Evolutionary conservation across 2,329 filamentous ascomycete species (phyloP).

Genomic region (Tolypocladium tundrense): DNA sequence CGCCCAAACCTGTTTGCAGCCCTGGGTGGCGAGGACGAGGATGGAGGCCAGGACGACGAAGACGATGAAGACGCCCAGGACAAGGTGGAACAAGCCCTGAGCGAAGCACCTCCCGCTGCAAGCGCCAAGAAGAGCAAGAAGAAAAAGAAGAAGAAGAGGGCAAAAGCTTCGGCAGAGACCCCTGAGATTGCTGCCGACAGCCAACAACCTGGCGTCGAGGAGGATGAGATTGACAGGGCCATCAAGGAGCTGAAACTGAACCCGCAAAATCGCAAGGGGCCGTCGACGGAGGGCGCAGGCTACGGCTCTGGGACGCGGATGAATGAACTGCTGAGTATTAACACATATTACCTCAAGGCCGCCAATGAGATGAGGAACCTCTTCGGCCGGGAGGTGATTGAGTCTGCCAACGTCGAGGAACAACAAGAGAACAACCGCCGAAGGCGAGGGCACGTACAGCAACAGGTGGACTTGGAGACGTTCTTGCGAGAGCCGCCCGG

Average conservation of each 20-base stretch:
- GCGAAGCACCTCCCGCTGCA: conserved; percentile 4
- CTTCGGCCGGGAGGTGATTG: conserved; percentile 48
- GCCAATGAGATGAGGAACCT: conserved; percentile 77
- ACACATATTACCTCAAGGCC: conserved; percentile 67
- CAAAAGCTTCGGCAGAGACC: conserved; percentile 16
- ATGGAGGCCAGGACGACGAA: conserved; percentile 18
- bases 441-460: conserved; percentile 24
- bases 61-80: conserved; percentile 17
- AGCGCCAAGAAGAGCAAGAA: conserved; percentile 23
- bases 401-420: conserved; percentile 39
- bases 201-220: conserved; percentile 11
- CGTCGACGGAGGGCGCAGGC: neutral
- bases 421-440: conserved; percentile 29
- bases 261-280: conserved; percentile 3
- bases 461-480: conserved; percentile 47
- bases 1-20: conserved; percentile 42
- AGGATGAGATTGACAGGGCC: conserved; percentile 47
- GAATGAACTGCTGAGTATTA: conserved; percentile 36
- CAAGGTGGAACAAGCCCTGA: conserved; percentile 4
- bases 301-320: conserved; percentile 13
- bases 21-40: conserved; percentile 32
- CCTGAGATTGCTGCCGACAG: conserved; percentile 5
- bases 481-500: conserved; percentile 45
- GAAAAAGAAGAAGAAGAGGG: conserved; percentile 27
- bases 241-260: conserved; percentile 37